Evolutionary conservation across 495 filamentous ascomycete species (phyloP).

Genomic region (Aspergillus avenaceus): DNA sequence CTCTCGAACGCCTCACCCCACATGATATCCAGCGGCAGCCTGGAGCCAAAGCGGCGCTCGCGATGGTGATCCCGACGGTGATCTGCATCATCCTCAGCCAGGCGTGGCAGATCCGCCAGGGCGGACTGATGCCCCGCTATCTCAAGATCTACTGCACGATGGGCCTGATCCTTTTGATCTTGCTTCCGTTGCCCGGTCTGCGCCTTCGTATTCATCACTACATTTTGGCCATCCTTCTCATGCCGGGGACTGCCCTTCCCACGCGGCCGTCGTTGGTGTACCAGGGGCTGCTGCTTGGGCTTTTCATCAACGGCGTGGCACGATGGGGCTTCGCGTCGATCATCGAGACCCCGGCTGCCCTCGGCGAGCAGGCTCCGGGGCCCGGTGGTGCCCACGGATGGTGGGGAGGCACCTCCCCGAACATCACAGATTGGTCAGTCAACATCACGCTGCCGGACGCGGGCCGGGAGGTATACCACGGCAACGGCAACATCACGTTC

Average conservation of each 20-base stretch:
- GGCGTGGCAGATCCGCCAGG: constrained; percentile 68
- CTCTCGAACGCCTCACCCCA: constrained; percentile 71
- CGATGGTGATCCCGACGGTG: constrained; percentile 60
- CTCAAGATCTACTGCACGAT: constrained; percentile 70
- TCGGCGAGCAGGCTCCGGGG: constrained; percentile 44
- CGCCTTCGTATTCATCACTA: constrained; percentile 93
- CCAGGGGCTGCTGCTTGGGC: constrained; percentile 81
- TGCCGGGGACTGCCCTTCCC: constrained; percentile 80
- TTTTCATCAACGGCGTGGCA: constrained; percentile 90
- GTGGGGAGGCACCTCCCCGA: constrained; percentile 65
- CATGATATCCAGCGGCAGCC: constrained; percentile 74
- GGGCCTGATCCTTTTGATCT: constrained; percentile 51
- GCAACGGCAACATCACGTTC: constrained; percentile 56
- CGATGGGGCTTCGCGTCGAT: constrained; percentile 91
- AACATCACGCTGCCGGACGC: constrained; percentile 45
- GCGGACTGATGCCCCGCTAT: constrained; percentile 64
- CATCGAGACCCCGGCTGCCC: constrained; percentile 71
- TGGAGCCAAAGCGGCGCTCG: constrained; percentile 68
- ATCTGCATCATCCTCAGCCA: constrained; percentile 60
- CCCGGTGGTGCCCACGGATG: constrained; percentile 41
- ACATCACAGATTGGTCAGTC: constrained; percentile 46
- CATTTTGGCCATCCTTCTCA: constrained; percentile 76
- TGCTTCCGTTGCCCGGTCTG: constrained; percentile 73
- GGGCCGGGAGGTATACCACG: constrained; percentile 22
- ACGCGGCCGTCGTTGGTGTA: constrained; percentile 75